Base-by-base conservation (phyloP, 345 rosid genomes). In the Eucalyptus regnans region DNA sequence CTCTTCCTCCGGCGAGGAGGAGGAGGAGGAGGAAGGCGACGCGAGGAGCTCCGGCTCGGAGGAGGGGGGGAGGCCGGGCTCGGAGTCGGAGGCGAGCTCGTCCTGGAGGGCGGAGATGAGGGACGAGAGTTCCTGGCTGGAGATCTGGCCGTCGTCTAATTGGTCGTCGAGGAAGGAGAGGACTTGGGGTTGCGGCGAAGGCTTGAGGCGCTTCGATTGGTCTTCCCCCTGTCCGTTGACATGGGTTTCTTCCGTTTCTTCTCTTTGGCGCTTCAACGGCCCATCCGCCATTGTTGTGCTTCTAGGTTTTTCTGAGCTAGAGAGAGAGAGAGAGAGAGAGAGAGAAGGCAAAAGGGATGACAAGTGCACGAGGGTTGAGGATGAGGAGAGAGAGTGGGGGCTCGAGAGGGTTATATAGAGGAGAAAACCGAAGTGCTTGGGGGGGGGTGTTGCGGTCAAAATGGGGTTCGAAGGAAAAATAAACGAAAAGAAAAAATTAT, bases 91-190 rank as follows among this genome's bases (percentile, higher is more conserved):
- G 86, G 87, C 80, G 71, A 89, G 90, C 87, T 89, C 90, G 87
- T 94, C 94, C 29, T 97, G 97, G 17, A 96, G 95, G 54, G 93
- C 83, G 51, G 94, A 91, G 86, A 97, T 94, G 18, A 95, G 89
- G 62, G 93, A 93, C 16, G 97, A 92, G 52, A 94, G 80, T 44
- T 95, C 97, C 87, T 91, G 94, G 58, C 90, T 91, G 12, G 93
- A 91, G 84, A 94, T 94, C 5, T 94, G 92, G 84, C 89, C 91
- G 37, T 92, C 95, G 9, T 94, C 95, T 12, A 37, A 20, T 41
- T 76, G 83, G 46, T 93, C 92, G 87, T 94, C 96, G 16, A 94
- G 92, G 87, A 93, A 89, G 86, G 93, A 92, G 43, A 90, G 93
- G 29, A 92, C 89, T 81, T 92, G 44, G 88, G 90, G 86, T 91